phyloP scores from a whole-genome alignment of 257 asterid genomes.

The Capsicum pubescens region DNA sequence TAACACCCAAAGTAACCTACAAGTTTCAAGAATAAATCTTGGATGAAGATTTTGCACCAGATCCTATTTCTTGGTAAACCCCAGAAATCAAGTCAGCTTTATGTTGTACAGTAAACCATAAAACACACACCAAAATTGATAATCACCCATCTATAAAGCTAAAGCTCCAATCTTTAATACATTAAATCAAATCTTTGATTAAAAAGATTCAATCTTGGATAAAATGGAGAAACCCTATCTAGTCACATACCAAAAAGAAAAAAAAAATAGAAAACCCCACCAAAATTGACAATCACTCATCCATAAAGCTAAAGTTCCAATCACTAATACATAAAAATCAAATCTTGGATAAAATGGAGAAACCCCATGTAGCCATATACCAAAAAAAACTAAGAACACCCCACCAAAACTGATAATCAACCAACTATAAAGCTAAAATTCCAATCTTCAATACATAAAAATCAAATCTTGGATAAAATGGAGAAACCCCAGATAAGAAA shows the following conservation, averaged over 20 bases:
- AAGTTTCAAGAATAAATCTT: background rate
- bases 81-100: background rate
- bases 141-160: no score
- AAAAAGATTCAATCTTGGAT: no score
- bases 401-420: background rate
- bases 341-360: no score
- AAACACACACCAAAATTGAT: background rate
- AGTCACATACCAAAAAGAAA: no score
- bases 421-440: background rate
- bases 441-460: background rate
- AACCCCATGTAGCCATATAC: no score
- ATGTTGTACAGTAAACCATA: background rate
- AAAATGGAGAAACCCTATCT: no score
- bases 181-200: no score
- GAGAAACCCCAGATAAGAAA: constrained; percentile 16
- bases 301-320: no score
- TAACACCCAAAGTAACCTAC: background rate
- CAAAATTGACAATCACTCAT: background rate
- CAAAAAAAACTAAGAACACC: no score
- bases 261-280: no score
- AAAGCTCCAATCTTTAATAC: no score
- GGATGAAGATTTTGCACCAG: background rate
- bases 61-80: constrained; percentile 6
- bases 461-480: constrained; percentile 23
- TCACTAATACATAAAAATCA: no score